Conservation (phyloP, 768 basidiomycete genomes). For the Leucosporidium scottii region DNA sequence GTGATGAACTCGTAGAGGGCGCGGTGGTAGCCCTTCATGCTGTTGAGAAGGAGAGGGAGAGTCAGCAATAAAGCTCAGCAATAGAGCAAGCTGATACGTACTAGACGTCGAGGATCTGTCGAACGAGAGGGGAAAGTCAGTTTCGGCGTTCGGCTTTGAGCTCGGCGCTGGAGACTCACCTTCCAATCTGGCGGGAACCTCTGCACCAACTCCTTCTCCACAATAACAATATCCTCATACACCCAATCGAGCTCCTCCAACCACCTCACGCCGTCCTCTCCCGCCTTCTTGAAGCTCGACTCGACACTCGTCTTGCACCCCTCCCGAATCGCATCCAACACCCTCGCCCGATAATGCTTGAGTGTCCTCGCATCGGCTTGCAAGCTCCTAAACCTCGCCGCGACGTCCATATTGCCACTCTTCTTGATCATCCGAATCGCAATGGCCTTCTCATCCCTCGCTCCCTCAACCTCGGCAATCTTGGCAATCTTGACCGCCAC, state of each 20-base stretch:
- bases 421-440: constrained; percentile 92
- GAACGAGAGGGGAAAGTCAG: neutral
- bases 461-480: constrained; percentile 85
- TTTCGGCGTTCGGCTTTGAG: neutral
- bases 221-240: constrained; percentile 88
- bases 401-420: constrained; percentile 74
- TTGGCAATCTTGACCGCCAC: constrained; percentile 90
- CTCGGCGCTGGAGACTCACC: constrained; percentile 52
- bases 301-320: constrained; percentile 32
- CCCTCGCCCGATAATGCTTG: constrained; percentile 90
- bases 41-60: neutral
- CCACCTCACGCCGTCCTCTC: constrained; percentile 63
- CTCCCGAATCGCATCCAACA: constrained; percentile 63
- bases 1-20: constrained; percentile 67
- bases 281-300: constrained; percentile 39
- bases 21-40: constrained; percentile 80
- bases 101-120: constrained; percentile 31
- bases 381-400: constrained; percentile 45
- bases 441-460: constrained; percentile 91
- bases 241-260: constrained; percentile 74
- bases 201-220: constrained; percentile 78
- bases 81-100: neutral
- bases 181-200: constrained; percentile 92
- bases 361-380: constrained; percentile 61
- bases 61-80: neutral